Conservation (phyloP, 2,329 filamentous ascomycete species). For the Harringtonia aguacate region DNA sequence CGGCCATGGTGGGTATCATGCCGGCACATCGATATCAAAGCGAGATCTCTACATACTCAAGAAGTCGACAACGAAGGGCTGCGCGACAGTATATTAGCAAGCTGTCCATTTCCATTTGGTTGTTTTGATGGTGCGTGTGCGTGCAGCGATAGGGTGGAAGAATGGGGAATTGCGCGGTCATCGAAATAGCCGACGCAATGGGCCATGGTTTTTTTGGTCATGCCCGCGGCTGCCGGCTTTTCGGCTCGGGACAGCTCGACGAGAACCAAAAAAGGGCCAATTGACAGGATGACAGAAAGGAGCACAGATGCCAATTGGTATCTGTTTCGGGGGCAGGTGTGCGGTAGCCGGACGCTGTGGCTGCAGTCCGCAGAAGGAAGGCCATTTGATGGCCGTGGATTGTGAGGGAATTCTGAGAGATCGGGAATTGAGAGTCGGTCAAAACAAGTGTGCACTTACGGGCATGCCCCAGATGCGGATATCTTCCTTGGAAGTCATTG, state of each 20-base stretch:
- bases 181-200: no score
- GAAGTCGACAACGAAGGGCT: conserved; percentile 98
- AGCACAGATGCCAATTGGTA: conserved; percentile 2
- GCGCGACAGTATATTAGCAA: conserved; percentile 11
- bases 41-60: conserved; percentile 64
- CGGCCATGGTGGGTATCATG: no score
- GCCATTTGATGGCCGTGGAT: not conserved
- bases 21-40: not conserved
- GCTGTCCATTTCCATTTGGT: not conserved
- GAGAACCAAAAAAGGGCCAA: not conserved
- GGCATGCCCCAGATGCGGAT: conserved; percentile 56
- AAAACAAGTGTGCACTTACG: conserved; percentile 33
- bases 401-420: conserved; percentile 18
- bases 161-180: no score
- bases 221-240: no score
- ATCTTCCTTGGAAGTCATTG: conserved; percentile 44
- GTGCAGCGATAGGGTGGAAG: conserved; percentile 12
- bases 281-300: no score
- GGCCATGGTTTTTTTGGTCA: no score
- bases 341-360: no score
- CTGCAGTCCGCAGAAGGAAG: no score
- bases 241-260: no score
- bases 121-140: conserved; percentile 11
- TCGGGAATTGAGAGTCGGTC: not conserved
- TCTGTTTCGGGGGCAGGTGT: conserved; percentile 5